These are phyloP conservation scores for Trichophyton verrucosum DNA, from an alignment of 2,329 filamentous ascomycete genomes.

Conservation along the genomic window DNA sequence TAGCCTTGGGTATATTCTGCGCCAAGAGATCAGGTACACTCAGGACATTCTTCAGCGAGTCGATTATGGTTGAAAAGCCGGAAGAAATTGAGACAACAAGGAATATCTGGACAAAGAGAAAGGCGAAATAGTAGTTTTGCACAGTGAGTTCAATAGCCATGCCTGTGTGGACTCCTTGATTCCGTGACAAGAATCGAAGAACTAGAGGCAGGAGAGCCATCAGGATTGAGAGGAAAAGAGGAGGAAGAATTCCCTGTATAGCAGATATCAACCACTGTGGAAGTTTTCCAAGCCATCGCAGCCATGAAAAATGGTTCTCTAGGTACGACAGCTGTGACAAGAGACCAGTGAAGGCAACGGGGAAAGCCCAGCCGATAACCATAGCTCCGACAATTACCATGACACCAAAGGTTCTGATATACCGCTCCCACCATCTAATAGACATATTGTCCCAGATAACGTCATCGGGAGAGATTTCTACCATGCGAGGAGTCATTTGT, in stretches of 20 bases:
- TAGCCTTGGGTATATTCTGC: slow-evolving; percentile 65
- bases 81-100: slow-evolving; percentile 79
- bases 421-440: slow-evolving; percentile 85
- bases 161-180: slow-evolving; percentile 73
- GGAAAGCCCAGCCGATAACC: slow-evolving; percentile 79
- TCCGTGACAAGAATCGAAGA: slow-evolving; percentile 56
- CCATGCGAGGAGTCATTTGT: slow-evolving; percentile 80
- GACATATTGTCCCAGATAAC: slow-evolving; percentile 98
- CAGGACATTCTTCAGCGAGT: slow-evolving; percentile 54
- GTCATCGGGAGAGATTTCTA: slow-evolving; percentile 89
- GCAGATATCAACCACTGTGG: slow-evolving; percentile 51
- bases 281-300: slow-evolving; percentile 54
- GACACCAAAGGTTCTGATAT: slow-evolving; percentile 57
- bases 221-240: slow-evolving; percentile 61
- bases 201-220: slow-evolving; percentile 72
- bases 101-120: slow-evolving; percentile 91
- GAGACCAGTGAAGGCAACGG: slow-evolving; percentile 75
- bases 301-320: slow-evolving; percentile 53
- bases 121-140: slow-evolving; percentile 84
- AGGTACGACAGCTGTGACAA: slow-evolving; percentile 65
- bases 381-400: slow-evolving; percentile 56
- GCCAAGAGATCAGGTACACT: slow-evolving; percentile 61
- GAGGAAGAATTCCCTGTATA: slow-evolving; percentile 77
- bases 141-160: slow-evolving; percentile 69
- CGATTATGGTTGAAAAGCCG: slow-evolving; percentile 54